Conservation (phyloP, 495 filamentous ascomycete species). For the Pyrenopolyporus hunteri region DNA sequence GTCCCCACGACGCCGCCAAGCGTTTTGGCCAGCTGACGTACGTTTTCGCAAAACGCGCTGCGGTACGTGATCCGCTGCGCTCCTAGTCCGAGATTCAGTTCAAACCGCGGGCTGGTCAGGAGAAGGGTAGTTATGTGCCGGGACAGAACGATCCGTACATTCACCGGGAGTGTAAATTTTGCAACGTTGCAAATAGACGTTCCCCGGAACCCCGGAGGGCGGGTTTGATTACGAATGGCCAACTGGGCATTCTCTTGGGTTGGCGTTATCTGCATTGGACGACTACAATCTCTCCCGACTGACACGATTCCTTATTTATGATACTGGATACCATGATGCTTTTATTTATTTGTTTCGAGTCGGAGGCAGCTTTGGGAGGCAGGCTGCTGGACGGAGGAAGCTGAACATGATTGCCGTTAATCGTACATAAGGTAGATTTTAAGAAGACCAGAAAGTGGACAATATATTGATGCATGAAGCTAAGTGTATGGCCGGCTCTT, state of each 20-base stretch:
- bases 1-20: conserved; percentile 26
- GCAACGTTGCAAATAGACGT: conserved; percentile 13
- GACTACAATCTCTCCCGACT: conserved; percentile 30
- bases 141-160: conserved; percentile 10
- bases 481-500: background rate
- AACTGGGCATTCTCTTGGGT: conserved; percentile 27
- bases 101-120: conserved; percentile 17
- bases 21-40: conserved; percentile 8
- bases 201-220: conserved; percentile 7
- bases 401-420: conserved; percentile 4
- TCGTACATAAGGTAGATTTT: conserved; percentile 16
- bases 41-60: conserved; percentile 12
- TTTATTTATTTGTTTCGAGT: conserved; percentile 17
- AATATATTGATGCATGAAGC: conserved; percentile 6
- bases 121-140: conserved; percentile 11
- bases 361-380: conserved; percentile 12
- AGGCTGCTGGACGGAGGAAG: conserved; percentile 16
- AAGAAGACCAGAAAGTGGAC: conserved; percentile 19
- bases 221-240: conserved; percentile 9
- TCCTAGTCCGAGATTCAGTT: conserved; percentile 9
- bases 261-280: conserved; percentile 32
- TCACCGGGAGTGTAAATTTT: conserved; percentile 17
- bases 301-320: conserved; percentile 40
- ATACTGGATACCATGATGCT: conserved; percentile 37
- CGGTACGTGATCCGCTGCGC: conserved; percentile 13